Conservation (phyloP, 768 basidiomycete species). For the Kwoniella dendrophila region DNA sequence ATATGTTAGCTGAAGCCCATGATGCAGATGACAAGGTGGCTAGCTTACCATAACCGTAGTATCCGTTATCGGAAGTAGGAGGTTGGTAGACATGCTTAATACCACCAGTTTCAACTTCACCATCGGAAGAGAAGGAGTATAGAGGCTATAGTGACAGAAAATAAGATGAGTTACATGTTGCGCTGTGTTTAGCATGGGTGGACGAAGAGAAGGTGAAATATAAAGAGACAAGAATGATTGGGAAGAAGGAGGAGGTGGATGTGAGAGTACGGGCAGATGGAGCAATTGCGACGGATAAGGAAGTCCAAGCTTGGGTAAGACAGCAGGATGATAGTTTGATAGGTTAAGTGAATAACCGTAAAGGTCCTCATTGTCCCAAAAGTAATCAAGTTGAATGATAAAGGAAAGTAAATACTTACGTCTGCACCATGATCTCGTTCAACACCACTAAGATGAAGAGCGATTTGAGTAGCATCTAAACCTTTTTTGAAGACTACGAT, state of each 20-base stretch:
- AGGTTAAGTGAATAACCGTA: neutral
- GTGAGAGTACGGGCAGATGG: no score
- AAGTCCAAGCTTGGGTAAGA: no score
- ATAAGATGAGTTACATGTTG: neutral
- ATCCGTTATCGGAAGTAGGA: constrained; percentile 66
- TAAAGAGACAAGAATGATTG: neutral
- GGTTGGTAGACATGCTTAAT: constrained; percentile 71
- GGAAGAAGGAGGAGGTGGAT: neutral
- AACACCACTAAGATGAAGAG: constrained; percentile 74
- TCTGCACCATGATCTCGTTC: constrained; percentile 65
- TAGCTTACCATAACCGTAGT: constrained; percentile 58
- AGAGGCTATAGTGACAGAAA: constrained; percentile 33
- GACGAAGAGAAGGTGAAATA: no score
- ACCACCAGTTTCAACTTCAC: constrained; percentile 48
- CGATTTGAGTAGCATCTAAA: constrained; percentile 62
- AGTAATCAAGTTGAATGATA: constrained; percentile 6
- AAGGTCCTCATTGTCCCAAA: neutral
- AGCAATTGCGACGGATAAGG: no score
- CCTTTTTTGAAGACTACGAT: constrained; percentile 85
- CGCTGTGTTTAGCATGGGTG: no score
- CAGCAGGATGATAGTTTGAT: no score
- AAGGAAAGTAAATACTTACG: constrained; percentile 38
- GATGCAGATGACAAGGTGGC: constrained; percentile 5
- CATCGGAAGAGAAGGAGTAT: constrained; percentile 31
- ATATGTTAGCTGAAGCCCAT: neutral